Percentiles rank a stretch among this genome's conserved stretches.
phyloP scores from a whole-genome alignment of 1,284 basidiomycete species.

The Pascua guehoae region DNA sequence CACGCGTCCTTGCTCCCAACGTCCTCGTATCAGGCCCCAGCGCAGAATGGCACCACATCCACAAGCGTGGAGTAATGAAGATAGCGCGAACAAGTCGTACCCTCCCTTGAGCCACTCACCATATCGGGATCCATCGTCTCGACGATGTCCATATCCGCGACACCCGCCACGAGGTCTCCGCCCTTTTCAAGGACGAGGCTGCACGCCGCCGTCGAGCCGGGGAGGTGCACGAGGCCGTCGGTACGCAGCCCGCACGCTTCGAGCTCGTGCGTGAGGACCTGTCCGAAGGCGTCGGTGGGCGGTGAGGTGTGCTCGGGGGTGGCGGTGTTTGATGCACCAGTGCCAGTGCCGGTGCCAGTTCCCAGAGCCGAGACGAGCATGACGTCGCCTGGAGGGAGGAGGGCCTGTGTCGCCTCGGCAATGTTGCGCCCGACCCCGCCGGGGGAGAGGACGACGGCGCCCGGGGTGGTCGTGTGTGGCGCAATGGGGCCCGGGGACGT shows the following conservation, averaged over 20 bases:
- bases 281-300: slow-evolving; percentile 66
- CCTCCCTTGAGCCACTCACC: no score
- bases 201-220: slow-evolving; percentile 66
- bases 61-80: no score
- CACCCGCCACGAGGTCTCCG: slow-evolving; percentile 73
- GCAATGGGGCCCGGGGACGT: slow-evolving; percentile 39
- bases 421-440: slow-evolving; percentile 95
- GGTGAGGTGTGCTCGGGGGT: no score
- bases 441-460: slow-evolving; percentile 65
- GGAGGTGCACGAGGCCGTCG: slow-evolving; percentile 64
- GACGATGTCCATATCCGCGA: slow-evolving; percentile 86
- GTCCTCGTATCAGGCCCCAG: no score
- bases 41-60: no score
- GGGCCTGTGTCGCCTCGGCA: slow-evolving; percentile 68
- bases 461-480: slow-evolving; percentile 71
- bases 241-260: slow-evolving; percentile 66
- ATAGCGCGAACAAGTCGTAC: no score
- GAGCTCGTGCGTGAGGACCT: slow-evolving; percentile 60
- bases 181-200: slow-evolving; percentile 71
- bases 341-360: not conserved
- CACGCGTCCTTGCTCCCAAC: no score
- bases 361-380: slow-evolving; percentile 52
- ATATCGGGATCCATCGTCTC: slow-evolving; percentile 54
- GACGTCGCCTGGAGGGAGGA: slow-evolving; percentile 32
- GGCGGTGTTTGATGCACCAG: not conserved